A percentile compares a stretch with the other conserved stretches of the same genome.
Evolutionary conservation across 495 filamentous ascomycete genomes (phyloP).

Genomic region (Entonaema liquescens): DNA sequence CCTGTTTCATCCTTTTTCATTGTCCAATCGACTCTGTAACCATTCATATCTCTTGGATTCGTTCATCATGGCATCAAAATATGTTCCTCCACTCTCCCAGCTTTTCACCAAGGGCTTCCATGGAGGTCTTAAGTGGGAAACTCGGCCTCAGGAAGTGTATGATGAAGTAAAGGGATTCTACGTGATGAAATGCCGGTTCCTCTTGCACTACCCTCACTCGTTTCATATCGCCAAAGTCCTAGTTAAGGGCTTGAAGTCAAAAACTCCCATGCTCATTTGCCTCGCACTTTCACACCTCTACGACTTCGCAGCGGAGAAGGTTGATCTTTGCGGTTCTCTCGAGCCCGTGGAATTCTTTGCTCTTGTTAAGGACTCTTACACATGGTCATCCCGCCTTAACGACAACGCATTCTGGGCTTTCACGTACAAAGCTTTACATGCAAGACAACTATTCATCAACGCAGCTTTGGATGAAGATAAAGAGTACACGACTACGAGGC

Average conservation of each 20-base stretch:
- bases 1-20: too few relatives aligned
- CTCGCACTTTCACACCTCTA: constrained; percentile 24
- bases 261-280: not conserved
- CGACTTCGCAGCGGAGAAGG: constrained; percentile 20
- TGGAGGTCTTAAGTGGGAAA: constrained; percentile 30
- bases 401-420: constrained; percentile 38
- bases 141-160: not conserved
- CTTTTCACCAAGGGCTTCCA: constrained; percentile 3
- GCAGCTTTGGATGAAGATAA: not conserved
- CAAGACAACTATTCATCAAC: constrained; percentile 24
- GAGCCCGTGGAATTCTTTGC: constrained; percentile 29
- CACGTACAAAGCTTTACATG: constrained; percentile 40
- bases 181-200: constrained; percentile 3
- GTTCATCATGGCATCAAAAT: not conserved
- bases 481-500: not conserved
- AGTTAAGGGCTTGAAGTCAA: not conserved
- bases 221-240: constrained; percentile 27
- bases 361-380: constrained; percentile 17
- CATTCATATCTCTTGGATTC: not conserved
- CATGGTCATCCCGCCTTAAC: constrained; percentile 10
- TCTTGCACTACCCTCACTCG: constrained; percentile 23
- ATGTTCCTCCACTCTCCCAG: not conserved
- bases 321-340: constrained; percentile 1
- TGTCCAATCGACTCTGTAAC: not conserved
- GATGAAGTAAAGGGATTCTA: not conserved